Conservation (phyloP, 768 basidiomycete genomes). For the Podaxis sp. region DNA sequence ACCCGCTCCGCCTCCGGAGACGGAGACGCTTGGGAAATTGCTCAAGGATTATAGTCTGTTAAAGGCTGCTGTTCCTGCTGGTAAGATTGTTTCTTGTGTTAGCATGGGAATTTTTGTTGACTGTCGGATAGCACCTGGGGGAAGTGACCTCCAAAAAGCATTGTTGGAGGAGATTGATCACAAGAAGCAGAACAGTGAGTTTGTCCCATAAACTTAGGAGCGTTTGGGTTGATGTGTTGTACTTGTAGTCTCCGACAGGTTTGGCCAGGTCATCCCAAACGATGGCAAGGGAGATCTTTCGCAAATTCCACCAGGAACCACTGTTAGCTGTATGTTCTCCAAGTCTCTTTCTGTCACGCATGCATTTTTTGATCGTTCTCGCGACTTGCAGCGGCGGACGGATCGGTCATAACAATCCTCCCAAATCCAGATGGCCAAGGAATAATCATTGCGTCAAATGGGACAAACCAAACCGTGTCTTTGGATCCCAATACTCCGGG, state of each 20-base stretch:
- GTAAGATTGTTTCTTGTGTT: background rate
- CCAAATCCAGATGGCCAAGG: background rate
- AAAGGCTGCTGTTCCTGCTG: background rate
- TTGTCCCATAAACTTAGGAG: background rate
- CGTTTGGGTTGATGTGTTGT: background rate
- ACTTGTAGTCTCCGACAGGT: background rate
- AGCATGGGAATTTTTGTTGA: background rate
- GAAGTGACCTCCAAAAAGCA: background rate
- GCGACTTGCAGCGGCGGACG: background rate
- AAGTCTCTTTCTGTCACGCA: too few relatives aligned
- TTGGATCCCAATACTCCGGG: background rate
- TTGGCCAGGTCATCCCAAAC: background rate
- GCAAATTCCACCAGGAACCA: background rate
- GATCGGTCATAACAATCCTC: background rate
- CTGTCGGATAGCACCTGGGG: constrained; percentile 1
- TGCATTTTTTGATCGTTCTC: background rate
- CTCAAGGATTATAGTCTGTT: background rate
- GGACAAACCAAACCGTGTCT: background rate
- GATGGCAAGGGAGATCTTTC: background rate
- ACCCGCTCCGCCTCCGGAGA: background rate
- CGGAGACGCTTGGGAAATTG: background rate
- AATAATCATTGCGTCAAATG: background rate
- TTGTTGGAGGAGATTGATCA: background rate
- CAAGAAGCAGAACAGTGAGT: background rate
- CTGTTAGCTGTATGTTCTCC: background rate